Conservation (phyloP, 257 asterid species). For the Ehretia macrophylla region DNA sequence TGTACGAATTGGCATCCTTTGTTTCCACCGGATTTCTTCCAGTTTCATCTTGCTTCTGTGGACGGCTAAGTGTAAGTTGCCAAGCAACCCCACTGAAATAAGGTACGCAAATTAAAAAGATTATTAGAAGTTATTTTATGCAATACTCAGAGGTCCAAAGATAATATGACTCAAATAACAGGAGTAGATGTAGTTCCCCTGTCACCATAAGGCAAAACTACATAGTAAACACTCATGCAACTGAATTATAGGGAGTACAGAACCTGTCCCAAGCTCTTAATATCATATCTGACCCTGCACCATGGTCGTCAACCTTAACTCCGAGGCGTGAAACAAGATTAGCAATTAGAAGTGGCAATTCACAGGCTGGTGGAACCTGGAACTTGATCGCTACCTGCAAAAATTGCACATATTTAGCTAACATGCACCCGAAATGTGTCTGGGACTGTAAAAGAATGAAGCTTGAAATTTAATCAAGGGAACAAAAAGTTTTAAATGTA, state of each 20-base stretch:
- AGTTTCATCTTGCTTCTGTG: slow-evolving; percentile 37
- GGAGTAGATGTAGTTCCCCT: background rate
- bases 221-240: background rate
- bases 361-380: slow-evolving; percentile 85
- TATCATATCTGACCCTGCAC: slow-evolving; percentile 71
- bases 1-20: slow-evolving; percentile 31
- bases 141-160: background rate
- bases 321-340: slow-evolving; percentile 82
- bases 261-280: slow-evolving; percentile 95
- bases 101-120: background rate
- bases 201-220: too few relatives aligned
- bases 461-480: too few relatives aligned
- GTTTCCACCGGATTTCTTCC: slow-evolving; percentile 33
- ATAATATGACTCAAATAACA: background rate
- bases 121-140: background rate
- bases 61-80: slow-evolving; percentile 74
- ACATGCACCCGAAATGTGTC: background rate
- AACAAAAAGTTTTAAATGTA: too few relatives aligned
- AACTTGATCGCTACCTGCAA: slow-evolving; percentile 74
- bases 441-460: background rate
- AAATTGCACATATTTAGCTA: slow-evolving; percentile 18
- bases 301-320: slow-evolving; percentile 49
- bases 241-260: background rate
- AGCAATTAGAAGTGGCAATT: slow-evolving; percentile 73
- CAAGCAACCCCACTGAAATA: slow-evolving; percentile 82